These are phyloP conservation scores for Lactarius vividus DNA, from an alignment of 768 basidiomycete species.

Conservation along the genomic window DNA sequence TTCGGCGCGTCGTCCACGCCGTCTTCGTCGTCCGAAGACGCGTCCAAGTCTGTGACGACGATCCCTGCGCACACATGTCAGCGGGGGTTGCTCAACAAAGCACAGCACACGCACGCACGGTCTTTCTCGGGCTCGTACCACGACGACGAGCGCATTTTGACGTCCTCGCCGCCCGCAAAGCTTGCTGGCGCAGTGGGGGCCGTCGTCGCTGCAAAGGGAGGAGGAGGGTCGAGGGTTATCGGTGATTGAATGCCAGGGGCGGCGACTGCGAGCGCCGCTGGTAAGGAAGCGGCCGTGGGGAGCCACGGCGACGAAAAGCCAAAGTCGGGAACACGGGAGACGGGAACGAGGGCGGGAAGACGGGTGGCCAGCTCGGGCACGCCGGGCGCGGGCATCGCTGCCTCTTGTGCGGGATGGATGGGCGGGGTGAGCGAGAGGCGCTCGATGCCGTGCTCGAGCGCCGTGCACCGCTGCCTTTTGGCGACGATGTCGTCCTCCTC, in stretches of 20 bases:
- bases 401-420: neutral
- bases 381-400: neutral
- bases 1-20: slow-evolving; percentile 13
- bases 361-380: neutral
- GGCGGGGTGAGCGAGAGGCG: slow-evolving; percentile 11
- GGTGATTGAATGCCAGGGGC: neutral
- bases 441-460: slow-evolving; percentile 23
- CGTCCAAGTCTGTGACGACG: slow-evolving; percentile 28
- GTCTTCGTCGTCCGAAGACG: slow-evolving; percentile 26
- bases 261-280: neutral
- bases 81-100: neutral
- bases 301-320: neutral
- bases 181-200: no score
- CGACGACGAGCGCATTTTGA: slow-evolving; percentile 27
- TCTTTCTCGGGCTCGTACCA: slow-evolving; percentile 30
- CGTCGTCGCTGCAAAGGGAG: neutral
- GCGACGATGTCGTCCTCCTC: neutral
- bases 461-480: slow-evolving; percentile 24
- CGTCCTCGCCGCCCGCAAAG: neutral
- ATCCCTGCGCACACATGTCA: slow-evolving; percentile 21
- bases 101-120: slow-evolving; percentile 16
- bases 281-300: neutral
- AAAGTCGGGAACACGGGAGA: neutral
- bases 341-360: no score
- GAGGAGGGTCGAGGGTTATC: neutral